A percentile compares a stretch with the other conserved stretches of the same genome.
phyloP scores from a whole-genome alignment of 1,139 yeast genomes.

The Candida pseudocylindracea region DNA sequence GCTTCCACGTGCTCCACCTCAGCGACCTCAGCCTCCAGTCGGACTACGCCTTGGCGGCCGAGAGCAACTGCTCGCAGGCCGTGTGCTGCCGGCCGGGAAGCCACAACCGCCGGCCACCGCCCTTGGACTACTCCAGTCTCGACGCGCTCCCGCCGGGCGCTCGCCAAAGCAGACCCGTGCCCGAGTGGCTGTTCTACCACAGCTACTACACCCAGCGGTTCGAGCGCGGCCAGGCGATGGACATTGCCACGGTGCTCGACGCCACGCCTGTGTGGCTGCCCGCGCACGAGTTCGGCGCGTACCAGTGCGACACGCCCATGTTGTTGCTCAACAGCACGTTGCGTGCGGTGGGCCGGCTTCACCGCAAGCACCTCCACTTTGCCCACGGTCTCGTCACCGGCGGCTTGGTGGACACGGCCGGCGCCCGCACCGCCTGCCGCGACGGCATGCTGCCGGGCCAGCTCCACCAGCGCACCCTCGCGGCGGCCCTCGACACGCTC shows the following conservation, averaged over 20 bases:
- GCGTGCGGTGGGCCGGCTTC: constrained; percentile 15
- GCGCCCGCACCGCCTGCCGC: no score
- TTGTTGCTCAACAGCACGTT: constrained; percentile 31
- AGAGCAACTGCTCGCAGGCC: constrained; percentile 30
- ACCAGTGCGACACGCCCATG: constrained; percentile 45
- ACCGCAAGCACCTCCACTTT: constrained; percentile 20
- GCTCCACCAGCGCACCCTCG: constrained; percentile 18
- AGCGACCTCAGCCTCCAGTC: constrained; percentile 42
- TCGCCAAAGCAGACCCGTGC: not conserved
- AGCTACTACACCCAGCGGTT: constrained; percentile 14
- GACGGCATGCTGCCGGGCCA: constrained; percentile 4
- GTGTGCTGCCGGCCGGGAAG: constrained; percentile 20
- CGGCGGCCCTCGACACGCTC: no score
- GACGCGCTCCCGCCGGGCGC: constrained; percentile 1
- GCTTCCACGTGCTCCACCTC: constrained; percentile 40
- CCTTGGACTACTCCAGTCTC: no score
- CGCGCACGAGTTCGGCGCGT: constrained; percentile 38
- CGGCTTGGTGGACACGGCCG: constrained; percentile 41
- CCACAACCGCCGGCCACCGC: no score
- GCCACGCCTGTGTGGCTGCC: constrained; percentile 20
- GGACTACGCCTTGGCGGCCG: constrained; percentile 33
- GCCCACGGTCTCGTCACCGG: constrained; percentile 34
- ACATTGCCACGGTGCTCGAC: constrained; percentile 7
- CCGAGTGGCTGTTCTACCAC: constrained; percentile 11
- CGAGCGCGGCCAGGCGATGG: constrained; percentile 16